These are phyloP conservation scores for Puccinia hordei DNA, from an alignment of 1,284 basidiomycete genomes.

Conservation along the genomic window DNA sequence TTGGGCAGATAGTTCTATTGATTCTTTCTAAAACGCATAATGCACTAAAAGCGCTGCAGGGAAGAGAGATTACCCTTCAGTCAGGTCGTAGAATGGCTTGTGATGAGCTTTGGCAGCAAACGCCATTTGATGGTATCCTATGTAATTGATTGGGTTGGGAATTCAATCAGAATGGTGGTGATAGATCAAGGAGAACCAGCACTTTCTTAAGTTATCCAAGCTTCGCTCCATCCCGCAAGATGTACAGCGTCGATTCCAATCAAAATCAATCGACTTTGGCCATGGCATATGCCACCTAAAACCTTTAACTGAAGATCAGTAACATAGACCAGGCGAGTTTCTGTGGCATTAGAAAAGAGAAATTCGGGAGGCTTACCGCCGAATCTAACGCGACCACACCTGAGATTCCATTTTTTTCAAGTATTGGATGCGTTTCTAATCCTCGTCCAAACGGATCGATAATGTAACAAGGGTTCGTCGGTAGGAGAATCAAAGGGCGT, in stretches of 20 bases:
- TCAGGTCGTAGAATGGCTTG: slow-evolving; percentile 94
- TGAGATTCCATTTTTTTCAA: slow-evolving; percentile 85
- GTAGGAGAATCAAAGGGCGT: background rate
- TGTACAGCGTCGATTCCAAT: slow-evolving; percentile 98
- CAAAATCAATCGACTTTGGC: slow-evolving; percentile 88
- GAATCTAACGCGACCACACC: slow-evolving; percentile 93
- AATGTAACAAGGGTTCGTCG: background rate
- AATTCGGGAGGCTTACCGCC: slow-evolving; percentile 65
- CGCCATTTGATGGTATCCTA: slow-evolving; percentile 90
- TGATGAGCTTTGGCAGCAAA: slow-evolving; percentile 90
- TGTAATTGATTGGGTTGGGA: slow-evolving; percentile 77
- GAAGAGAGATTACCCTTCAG: slow-evolving; percentile 69
- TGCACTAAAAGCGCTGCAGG: too few species aligned
- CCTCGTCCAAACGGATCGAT: slow-evolving; percentile 62
- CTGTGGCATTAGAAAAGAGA: background rate
- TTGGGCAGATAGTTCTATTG: background rate
- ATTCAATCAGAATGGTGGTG: too few species aligned
- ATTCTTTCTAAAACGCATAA: too few species aligned
- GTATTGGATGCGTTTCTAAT: slow-evolving; percentile 79
- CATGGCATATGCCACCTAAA: slow-evolving; percentile 77
- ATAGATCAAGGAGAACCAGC: too few species aligned
- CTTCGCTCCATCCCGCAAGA: slow-evolving; percentile 73
- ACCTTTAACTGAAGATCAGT: background rate
- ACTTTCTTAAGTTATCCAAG: slow-evolving; percentile 47
- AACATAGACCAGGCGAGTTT: background rate